Base-by-base conservation (phyloP, 1,139 yeast species). In the Nakaseomyces glabratus region DNA sequence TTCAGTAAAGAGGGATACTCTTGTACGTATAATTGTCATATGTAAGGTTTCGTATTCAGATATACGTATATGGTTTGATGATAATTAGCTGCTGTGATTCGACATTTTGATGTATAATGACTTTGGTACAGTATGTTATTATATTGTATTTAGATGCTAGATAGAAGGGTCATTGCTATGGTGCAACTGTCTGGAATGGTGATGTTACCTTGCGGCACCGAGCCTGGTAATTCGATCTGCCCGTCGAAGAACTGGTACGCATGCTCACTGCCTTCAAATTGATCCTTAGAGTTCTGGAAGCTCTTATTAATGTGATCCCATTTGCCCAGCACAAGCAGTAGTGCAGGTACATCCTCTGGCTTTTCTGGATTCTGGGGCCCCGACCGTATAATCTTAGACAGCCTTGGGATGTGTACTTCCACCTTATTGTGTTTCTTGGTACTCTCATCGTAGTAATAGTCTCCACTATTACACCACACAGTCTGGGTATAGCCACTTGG, bases 191-290 rank as follows among this genome's bases (percentile, higher is more conserved):
- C 36, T 17, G 28, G 94, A 2, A 78, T 65, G 20, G 53, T 33
- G 4, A 54, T 34, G 31, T 46, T 43, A n/a, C 60, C 60, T 24
- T 46, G 47, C 37, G 82, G 68, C 1, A 72, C 65, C 1, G 80
- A 75, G 1, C 62, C 53, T 1, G 82, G 78, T 11, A 80, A 65
- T 6, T 53, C 54, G 24, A 80, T 43, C 35, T 67, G 65, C 5
- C 79, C 77, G 53, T 84, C 94, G 54, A 85, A 81, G 62, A 85
- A 67, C 42, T 75, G 76, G 19, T 66, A 61, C 1, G 79, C 71
- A 28, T 59, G 65, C 1, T 66, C 67, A 6, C 78, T 71, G 3
- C 73, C 80, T 29, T 65, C 70, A 35, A 78, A 60, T 34, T 63
- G 64, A 11, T 61, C 55, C 41, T 65, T 68, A 33, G 70, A 75